Evolutionary conservation across 2,329 filamentous ascomycete species (phyloP).

Genomic region (Microsporum audouinii): DNA sequence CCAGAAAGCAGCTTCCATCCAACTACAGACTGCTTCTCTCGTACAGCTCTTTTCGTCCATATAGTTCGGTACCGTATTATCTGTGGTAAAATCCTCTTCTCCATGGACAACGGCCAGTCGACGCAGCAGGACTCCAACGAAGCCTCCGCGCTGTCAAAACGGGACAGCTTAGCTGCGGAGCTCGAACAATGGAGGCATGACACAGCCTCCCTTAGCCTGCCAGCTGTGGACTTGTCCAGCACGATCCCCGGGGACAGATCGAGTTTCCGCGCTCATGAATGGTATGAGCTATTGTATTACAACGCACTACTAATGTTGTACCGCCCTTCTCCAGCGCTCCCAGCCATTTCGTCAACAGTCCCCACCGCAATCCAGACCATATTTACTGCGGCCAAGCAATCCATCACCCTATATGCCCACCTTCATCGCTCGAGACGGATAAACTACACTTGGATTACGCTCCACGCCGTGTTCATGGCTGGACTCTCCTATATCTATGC

Average conservation of each 20-base stretch:
- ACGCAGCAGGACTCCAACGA: conserved; percentile 3
- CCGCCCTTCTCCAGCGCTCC: conserved; percentile 30
- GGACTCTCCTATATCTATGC: conserved; percentile 38
- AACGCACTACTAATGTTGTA: conserved; percentile 37
- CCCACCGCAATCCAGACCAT: conserved; percentile 26
- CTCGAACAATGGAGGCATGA: conserved; percentile 19
- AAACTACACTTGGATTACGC: conserved; percentile 40
- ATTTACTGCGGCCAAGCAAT: conserved; percentile 30
- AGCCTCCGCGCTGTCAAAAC: conserved; percentile 5
- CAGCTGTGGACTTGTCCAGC: conserved; percentile 12
- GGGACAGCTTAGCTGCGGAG: conserved; percentile 10
- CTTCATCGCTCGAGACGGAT: conserved; percentile 37
- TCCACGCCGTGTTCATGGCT: conserved; percentile 40
- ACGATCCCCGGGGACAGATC: conserved; percentile 22
- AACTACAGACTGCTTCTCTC: conserved; percentile 11
- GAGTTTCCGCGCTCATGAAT: conserved; percentile 32
- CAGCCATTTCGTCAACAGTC: conserved; percentile 18
- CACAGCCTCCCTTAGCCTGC: conserved; percentile 10
- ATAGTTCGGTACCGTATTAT: conserved; percentile 33
- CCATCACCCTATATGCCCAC: conserved; percentile 35
- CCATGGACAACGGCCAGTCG: conserved; percentile 20
- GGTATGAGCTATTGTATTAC: conserved; percentile 36
- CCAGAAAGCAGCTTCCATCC: conserved; percentile 10
- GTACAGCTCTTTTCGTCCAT: conserved; percentile 27
- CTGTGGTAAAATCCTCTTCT: conserved; percentile 31